Evolutionary conservation across 148 eudicot species (phyloP).

Genomic region (Diospyros lotus): DNA sequence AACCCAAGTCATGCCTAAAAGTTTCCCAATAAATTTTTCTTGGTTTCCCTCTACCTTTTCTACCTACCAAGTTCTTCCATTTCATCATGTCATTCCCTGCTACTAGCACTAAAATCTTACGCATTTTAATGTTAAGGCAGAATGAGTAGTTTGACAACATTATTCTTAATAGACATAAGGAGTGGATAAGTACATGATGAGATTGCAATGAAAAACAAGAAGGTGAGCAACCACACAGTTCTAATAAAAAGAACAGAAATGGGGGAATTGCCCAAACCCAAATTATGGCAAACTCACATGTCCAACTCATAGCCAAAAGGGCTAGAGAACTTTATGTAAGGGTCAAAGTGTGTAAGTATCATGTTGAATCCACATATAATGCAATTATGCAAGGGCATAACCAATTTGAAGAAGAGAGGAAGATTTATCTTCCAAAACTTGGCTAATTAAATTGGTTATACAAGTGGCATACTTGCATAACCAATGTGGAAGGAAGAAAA

Average conservation of each 20-base stretch:
- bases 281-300: not conserved
- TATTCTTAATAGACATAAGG: not conserved
- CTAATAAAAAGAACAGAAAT: not conserved
- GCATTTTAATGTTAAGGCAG: not conserved
- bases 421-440: too few relatives aligned
- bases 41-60: too few relatives aligned
- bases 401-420: not conserved
- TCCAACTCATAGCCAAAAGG: not conserved
- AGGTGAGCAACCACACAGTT: not conserved
- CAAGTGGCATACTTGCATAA: slow-evolving; percentile 53
- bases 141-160: not conserved
- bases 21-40: too few relatives aligned
- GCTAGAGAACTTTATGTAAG: not conserved
- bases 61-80: too few relatives aligned
- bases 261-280: not conserved
- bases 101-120: not conserved
- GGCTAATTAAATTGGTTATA: slow-evolving; percentile 35
- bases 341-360: not conserved
- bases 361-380: too few relatives aligned
- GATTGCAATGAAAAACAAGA: not conserved
- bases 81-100: not conserved
- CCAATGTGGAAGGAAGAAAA: slow-evolving; percentile 55
- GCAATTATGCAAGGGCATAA: not conserved
- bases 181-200: not conserved
- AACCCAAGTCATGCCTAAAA: too few relatives aligned